Evolutionary conservation across 768 basidiomycete species (phyloP), one percentile per base, ranked within the genome.

Genomic region (Auriscalpium vulgare): DNA sequence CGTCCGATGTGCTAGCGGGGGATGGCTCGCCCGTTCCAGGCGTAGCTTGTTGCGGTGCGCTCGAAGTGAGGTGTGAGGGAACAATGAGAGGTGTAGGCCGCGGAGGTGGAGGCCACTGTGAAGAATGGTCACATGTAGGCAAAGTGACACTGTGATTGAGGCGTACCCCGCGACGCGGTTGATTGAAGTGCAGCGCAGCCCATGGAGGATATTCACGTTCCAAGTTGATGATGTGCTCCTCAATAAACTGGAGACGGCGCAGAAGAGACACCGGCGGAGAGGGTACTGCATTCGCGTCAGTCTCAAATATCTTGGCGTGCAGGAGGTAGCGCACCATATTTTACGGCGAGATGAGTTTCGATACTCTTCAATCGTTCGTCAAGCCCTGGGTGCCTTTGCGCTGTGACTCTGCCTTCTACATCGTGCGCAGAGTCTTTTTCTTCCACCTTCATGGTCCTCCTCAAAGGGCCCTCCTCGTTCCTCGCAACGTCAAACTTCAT

Each of bases 401-500:
- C 61, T 5, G 74, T 76, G 36, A 74, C 65, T 10, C 65, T 55
- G 16, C 67, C 67, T n/a, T 66, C 65, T 4, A 61, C 29, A n/a
- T 52, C 48, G 37, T 54, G 54, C 14, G n/a, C 35, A 35, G 48
- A 34, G 5, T 46, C 36, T 4, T 53, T 55, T 9, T 37, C 40
- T 16, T 53, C 66, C 21, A 63, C 67, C 62, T 77, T 76, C 59
- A 82, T 63, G 0, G 84, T 89, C 62, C 81, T 75, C 35, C 79
- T 76, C 45, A 92, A 71, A 1, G 88, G 88, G 0, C 89, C 89
- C 38, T 87, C 87, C 53, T 83, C 84, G 59, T 91, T 90, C 69
- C 83, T 88, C n/a, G 85, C 85, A 59, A 92, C 87, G 66, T 92
- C 90, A 60, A 91, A 91, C 66, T 87, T 88, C 76, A 91, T 89